Conservation (phyloP, 208 protist species). For the Blastocrithidia nonstop region DNA sequence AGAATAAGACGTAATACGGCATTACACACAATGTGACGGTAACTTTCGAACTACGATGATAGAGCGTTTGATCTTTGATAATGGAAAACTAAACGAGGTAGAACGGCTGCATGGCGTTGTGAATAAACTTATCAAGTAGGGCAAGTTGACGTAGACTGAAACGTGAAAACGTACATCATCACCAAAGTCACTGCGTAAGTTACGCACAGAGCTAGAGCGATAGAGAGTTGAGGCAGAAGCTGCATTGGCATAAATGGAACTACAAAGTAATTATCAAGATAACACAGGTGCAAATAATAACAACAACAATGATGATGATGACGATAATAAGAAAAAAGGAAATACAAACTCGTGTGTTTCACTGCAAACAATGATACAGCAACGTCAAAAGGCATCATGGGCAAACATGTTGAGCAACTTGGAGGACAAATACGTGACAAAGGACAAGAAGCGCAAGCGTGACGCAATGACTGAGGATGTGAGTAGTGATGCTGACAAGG, state of each 20-base stretch:
- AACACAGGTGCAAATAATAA: not conserved
- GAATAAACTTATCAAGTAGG: constrained; percentile 10
- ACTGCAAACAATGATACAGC: constrained; percentile 48
- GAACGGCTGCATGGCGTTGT: constrained; percentile 27
- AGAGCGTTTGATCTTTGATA: constrained; percentile 67
- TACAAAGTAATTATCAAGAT: not conserved
- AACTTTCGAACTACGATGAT: constrained; percentile 62
- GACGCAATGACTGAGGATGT: constrained; percentile 2
- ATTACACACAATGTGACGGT: constrained; percentile 40
- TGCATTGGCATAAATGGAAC: constrained; percentile 33
- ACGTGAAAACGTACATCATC: constrained; percentile 27
- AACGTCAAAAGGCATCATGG: constrained; percentile 37
- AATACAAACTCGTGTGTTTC: constrained; percentile 9
- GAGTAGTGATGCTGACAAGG: constrained; percentile 4
- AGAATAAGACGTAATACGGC: constrained; percentile 23
- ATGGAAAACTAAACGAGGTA: constrained; percentile 35
- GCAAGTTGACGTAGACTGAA: constrained; percentile 9
- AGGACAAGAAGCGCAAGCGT: not conserved
- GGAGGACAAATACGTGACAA: constrained; percentile 42
- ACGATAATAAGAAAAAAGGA: constrained; percentile 1
- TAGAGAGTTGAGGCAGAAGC: constrained; percentile 53
- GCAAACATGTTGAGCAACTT: constrained; percentile 42
- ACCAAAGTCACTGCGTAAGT: constrained; percentile 9
- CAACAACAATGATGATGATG: not conserved
- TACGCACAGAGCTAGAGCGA: constrained; percentile 23